Percentiles rank a stretch among this genome's conserved stretches.
These are phyloP conservation scores for Dichomitus squalens DNA, from an alignment of 1,284 basidiomycete genomes.

Conservation along the genomic window DNA sequence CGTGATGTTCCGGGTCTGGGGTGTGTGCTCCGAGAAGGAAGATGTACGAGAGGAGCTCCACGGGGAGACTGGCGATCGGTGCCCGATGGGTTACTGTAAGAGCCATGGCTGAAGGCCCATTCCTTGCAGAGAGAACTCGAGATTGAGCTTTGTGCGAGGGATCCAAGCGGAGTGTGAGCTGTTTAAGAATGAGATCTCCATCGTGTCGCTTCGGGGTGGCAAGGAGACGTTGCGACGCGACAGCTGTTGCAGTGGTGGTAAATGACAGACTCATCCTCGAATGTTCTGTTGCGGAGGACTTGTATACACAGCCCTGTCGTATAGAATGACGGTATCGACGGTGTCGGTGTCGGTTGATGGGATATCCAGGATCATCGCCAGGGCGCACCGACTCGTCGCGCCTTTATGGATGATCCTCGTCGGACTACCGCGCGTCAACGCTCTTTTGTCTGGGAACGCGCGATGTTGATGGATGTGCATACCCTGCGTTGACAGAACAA, in stretches of 20 bases:
- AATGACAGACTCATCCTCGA: background rate
- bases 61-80: slow-evolving; percentile 39
- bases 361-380: slow-evolving; percentile 8
- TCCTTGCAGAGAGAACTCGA: background rate
- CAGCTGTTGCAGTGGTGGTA: slow-evolving; percentile 2
- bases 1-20: slow-evolving; percentile 14
- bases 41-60: slow-evolving; percentile 54
- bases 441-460: slow-evolving; percentile 18
- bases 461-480: slow-evolving; percentile 14
- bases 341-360: background rate
- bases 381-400: slow-evolving; percentile 1
- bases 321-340: background rate
- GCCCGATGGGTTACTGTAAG: slow-evolving; percentile 1
- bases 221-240: slow-evolving; percentile 20
- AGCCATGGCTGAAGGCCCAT: slow-evolving; percentile 1
- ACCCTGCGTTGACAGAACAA: slow-evolving; percentile 14
- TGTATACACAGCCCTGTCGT: background rate
- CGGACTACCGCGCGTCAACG: slow-evolving; percentile 6
- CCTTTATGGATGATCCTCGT: slow-evolving; percentile 15
- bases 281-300: background rate
- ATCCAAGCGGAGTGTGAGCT: slow-evolving; percentile 15
- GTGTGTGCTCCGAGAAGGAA: slow-evolving; percentile 44
- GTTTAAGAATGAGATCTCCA: slow-evolving; percentile 6
- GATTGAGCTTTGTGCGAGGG: background rate
- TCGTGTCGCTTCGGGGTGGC: slow-evolving; percentile 8